Conservation (phyloP, 2,329 filamentous ascomycete genomes). For the Ophiostoma angusticollis region DNA sequence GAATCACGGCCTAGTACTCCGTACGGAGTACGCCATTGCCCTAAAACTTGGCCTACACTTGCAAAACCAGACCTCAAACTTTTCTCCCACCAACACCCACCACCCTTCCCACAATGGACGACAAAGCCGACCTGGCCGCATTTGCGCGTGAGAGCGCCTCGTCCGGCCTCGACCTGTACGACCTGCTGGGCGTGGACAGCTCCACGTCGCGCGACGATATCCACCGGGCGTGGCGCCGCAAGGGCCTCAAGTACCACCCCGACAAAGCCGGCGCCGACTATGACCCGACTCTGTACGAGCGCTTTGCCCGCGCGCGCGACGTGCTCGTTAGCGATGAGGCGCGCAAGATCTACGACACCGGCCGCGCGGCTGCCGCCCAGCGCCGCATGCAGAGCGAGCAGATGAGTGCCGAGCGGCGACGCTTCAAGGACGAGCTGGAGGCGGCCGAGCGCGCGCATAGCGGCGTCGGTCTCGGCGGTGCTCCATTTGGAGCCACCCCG, state of each 20-base stretch:
- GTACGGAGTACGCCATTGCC: too few species aligned
- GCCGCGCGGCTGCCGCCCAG: conserved; percentile 56
- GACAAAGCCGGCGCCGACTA: conserved; percentile 72
- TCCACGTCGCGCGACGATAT: conserved; percentile 59
- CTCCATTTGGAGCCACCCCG: neutral
- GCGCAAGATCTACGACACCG: conserved; percentile 66
- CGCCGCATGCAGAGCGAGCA: conserved; percentile 58
- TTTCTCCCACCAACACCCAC: neutral
- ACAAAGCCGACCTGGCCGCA: conserved; percentile 35
- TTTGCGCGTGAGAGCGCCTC: conserved; percentile 47
- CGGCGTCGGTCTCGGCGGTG: conserved; percentile 17
- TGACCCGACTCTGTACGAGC: conserved; percentile 72
- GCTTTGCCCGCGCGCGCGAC: conserved; percentile 75
- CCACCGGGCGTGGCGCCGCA: conserved; percentile 70
- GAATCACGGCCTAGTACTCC: too few species aligned
- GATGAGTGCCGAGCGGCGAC: conserved; percentile 58
- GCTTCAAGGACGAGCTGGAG: conserved; percentile 80
- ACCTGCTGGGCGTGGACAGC: conserved; percentile 54
- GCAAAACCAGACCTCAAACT: neutral
- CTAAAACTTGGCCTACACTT: too few species aligned
- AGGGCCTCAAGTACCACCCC: conserved; percentile 74
- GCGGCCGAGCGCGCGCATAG: conserved; percentile 50
- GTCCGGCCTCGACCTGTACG: conserved; percentile 62
- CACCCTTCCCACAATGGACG: conserved; percentile 7
- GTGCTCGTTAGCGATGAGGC: conserved; percentile 60